phyloP scores from a whole-genome alignment of 177 flowering plant species.

The Vitis hybrid region DNA sequence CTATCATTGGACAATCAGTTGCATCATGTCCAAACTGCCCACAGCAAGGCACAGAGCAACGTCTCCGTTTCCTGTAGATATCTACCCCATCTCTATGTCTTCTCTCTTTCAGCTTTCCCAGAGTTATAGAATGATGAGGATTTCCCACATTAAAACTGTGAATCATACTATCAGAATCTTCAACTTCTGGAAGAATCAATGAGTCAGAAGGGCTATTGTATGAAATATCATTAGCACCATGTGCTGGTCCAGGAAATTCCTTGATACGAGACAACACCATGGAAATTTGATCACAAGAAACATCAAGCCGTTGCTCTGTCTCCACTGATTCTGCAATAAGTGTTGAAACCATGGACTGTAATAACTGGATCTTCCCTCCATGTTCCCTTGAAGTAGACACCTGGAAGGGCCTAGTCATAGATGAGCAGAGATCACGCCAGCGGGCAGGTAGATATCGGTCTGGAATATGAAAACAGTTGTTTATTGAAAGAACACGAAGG shows the following conservation, averaged over 20 bases:
- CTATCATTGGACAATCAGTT: constrained; percentile 54
- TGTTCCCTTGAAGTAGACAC: constrained; percentile 29
- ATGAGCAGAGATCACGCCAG: constrained; percentile 39
- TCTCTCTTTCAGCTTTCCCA: constrained; percentile 52
- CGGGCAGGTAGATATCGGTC: constrained; percentile 57
- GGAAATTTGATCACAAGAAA: constrained; percentile 53
- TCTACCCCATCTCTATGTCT: constrained; percentile 47
- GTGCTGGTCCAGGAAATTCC: constrained; percentile 36
- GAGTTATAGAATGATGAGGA: constrained; percentile 33
- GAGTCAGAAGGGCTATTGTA: constrained; percentile 46
- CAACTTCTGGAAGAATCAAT: constrained; percentile 24
- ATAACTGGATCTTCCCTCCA: constrained; percentile 44
- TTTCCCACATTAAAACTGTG: constrained; percentile 42
- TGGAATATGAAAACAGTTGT: constrained; percentile 74
- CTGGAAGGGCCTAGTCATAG: constrained; percentile 25
- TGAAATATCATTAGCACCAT: constrained; percentile 28
- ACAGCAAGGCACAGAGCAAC: constrained; percentile 53
- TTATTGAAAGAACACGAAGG: constrained; percentile 65
- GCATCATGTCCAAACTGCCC: constrained; percentile 74
- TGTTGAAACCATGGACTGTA: constrained; percentile 58
- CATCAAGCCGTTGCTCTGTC: constrained; percentile 51
- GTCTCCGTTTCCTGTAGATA: constrained; percentile 49
- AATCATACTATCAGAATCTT: constrained; percentile 50
- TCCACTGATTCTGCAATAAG: constrained; percentile 49
- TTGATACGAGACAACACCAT: constrained; percentile 47